Conservation (phyloP, 805 yeast species). For the Candida mattraensis region DNA sequence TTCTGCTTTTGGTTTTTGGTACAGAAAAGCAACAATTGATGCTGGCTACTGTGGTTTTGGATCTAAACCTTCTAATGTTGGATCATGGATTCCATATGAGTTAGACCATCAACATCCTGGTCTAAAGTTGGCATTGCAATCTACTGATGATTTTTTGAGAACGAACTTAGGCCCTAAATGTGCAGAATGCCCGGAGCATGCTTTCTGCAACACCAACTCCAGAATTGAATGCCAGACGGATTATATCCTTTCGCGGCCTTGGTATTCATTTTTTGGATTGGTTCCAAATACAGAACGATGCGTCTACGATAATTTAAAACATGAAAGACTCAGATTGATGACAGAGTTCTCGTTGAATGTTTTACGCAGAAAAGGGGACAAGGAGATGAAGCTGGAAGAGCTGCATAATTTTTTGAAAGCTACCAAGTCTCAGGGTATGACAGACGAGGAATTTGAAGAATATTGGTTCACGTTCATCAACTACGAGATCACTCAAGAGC, state of each 20-base stretch:
- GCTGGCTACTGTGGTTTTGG: slow-evolving; percentile 78
- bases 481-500: slow-evolving; percentile 42
- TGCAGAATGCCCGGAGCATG: slow-evolving; percentile 77
- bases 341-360: slow-evolving; percentile 64
- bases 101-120: too few species aligned
- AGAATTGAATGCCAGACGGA: slow-evolving; percentile 71
- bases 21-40: slow-evolving; percentile 58
- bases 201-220: slow-evolving; percentile 64
- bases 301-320: slow-evolving; percentile 69
- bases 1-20: slow-evolving; percentile 43
- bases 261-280: slow-evolving; percentile 54
- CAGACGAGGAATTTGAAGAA: slow-evolving; percentile 68
- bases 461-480: slow-evolving; percentile 66
- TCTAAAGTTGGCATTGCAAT: too few species aligned
- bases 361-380: slow-evolving; percentile 68
- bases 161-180: slow-evolving; percentile 57
- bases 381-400: slow-evolving; percentile 60
- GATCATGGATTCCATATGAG: slow-evolving; percentile 20
- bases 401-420: slow-evolving; percentile 66
- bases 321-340: slow-evolving; percentile 64
- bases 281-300: slow-evolving; percentile 67
- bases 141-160: slow-evolving; percentile 51
- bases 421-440: slow-evolving; percentile 42
- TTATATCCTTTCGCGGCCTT: slow-evolving; percentile 50
- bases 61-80: slow-evolving; percentile 27